Evolutionary conservation across 331 rosid species (phyloP).

Genomic region (Malus hybrid): DNA sequence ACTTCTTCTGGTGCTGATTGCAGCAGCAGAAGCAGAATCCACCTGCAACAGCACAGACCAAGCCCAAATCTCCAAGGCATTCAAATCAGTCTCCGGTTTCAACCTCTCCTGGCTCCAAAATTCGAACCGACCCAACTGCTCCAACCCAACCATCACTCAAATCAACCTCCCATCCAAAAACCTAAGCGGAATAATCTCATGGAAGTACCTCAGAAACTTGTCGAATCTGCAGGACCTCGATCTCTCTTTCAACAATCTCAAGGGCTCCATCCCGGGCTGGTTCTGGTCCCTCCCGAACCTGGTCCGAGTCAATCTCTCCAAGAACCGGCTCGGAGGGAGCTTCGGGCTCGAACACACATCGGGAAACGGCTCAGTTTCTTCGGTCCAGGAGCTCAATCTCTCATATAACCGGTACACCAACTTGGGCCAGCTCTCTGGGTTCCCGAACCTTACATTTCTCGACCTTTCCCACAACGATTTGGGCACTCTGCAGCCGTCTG

Average conservation of each 20-base stretch:
- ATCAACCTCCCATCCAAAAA: slow-evolving; percentile 48
- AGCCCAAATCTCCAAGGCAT: slow-evolving; percentile 43
- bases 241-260: slow-evolving; percentile 48
- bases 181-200: slow-evolving; percentile 57
- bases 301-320: slow-evolving; percentile 39
- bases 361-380: slow-evolving; percentile 23
- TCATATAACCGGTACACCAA: slow-evolving; percentile 73
- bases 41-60: slow-evolving; percentile 46
- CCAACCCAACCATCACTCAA: slow-evolving; percentile 19
- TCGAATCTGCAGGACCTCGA: slow-evolving; percentile 40
- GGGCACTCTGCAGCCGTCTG: slow-evolving; percentile 40
- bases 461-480: slow-evolving; percentile 60
- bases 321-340: slow-evolving; percentile 67
- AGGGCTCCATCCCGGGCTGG: slow-evolving; percentile 65
- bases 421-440: slow-evolving; percentile 40
- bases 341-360: slow-evolving; percentile 28
- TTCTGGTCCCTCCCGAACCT: slow-evolving; percentile 44
- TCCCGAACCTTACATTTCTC: slow-evolving; percentile 33
- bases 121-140: slow-evolving; percentile 29
- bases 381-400: slow-evolving; percentile 56
- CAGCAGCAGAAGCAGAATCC: slow-evolving; percentile 36
- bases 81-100: slow-evolving; percentile 58
- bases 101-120: slow-evolving; percentile 35
- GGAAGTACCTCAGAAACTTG: slow-evolving; percentile 58
- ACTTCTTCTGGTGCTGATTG: slow-evolving; percentile 29